A percentile compares a stretch with the other conserved stretches of the same genome.
Conservation (phyloP, 768 basidiomycete species). For the Macrolepiota albuminosa region DNA sequence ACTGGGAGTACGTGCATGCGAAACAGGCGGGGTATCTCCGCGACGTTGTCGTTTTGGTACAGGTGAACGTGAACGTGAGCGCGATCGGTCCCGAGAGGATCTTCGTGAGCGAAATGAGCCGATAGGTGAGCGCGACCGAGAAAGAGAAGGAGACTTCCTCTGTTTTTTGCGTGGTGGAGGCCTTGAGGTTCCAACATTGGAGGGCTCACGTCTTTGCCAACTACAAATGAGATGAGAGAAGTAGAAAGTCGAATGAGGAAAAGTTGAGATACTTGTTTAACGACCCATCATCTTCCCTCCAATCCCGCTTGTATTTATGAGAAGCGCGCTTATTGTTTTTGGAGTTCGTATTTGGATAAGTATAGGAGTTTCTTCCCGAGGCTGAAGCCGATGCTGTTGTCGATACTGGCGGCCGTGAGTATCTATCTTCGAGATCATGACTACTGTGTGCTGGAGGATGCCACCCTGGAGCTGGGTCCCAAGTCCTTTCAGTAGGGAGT, state of each 20-base stretch:
- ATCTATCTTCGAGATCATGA: conserved; percentile 35
- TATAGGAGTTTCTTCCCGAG: conserved; percentile 18
- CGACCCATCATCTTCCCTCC: conserved; percentile 59
- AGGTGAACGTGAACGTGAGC: conserved; percentile 57
- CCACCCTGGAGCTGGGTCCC: conserved; percentile 74
- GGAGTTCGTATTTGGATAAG: conserved; percentile 14
- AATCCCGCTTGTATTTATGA: conserved; percentile 41
- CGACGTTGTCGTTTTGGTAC: conserved; percentile 49
- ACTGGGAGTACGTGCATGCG: conserved; percentile 45
- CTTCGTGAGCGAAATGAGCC: conserved; percentile 61
- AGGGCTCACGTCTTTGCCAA: conserved; percentile 61
- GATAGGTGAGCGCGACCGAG: conserved; percentile 57
- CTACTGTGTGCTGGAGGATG: conserved; percentile 40
- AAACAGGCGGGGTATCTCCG: conserved; percentile 42
- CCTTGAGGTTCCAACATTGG: conserved; percentile 32
- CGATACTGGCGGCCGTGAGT: conserved; percentile 14
- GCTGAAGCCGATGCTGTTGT: conserved; percentile 25
- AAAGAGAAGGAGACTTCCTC: conserved; percentile 47
- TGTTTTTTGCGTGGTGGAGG: conserved; percentile 41
- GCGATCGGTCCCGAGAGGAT: conserved; percentile 63
- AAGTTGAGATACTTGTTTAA: conserved; percentile 62
- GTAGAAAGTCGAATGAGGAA: conserved; percentile 1
- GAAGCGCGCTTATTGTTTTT: conserved; percentile 30
- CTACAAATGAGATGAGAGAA: conserved; percentile 27
- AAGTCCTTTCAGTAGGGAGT: conserved; percentile 48